These are phyloP conservation scores for Colletotrichum gloeosporioides DNA, from an alignment of 2,329 filamentous ascomycete species.

Conservation along the genomic window DNA sequence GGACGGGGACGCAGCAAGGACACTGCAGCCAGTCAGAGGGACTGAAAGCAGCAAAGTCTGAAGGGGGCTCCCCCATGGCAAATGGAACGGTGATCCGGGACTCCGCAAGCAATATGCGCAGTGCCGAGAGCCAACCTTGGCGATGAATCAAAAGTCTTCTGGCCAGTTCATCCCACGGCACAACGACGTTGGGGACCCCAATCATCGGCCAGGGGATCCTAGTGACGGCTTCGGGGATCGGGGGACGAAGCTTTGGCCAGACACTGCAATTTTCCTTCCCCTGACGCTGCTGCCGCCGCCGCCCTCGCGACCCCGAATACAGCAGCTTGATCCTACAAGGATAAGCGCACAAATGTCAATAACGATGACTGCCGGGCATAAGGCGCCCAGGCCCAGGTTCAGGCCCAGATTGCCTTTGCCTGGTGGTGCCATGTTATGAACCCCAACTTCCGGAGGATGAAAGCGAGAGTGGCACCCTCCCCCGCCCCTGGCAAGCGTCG, in stretches of 20 bases:
- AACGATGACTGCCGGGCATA: slow-evolving; percentile 14
- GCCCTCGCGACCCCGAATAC: not conserved
- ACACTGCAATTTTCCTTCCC: slow-evolving; percentile 3
- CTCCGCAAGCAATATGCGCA: slow-evolving; percentile 19
- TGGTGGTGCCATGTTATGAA: slow-evolving; percentile 17
- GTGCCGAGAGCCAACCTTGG: slow-evolving; percentile 20
- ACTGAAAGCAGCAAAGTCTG: slow-evolving; percentile 13
- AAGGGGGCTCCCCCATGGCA: not conserved
- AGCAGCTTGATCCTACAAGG: not conserved
- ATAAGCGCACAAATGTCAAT: slow-evolving; percentile 12
- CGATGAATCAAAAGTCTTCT: slow-evolving; percentile 10
- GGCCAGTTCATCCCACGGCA: slow-evolving; percentile 1
- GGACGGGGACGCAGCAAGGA: not conserved
- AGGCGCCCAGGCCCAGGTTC: not conserved
- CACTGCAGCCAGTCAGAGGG: not conserved
- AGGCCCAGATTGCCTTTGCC: slow-evolving; percentile 2
- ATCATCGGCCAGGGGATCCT: slow-evolving; percentile 8
- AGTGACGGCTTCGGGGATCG: not conserved
- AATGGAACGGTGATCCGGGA: slow-evolving; percentile 12
- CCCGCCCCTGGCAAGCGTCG: slow-evolving; percentile 7
- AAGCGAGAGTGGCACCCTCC: not conserved
- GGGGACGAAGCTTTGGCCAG: slow-evolving; percentile 15
- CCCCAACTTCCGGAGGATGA: slow-evolving; percentile 12
- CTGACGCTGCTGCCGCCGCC: not conserved
- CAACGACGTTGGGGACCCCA: slow-evolving; percentile 1